A percentile compares a stretch with the other conserved stretches of the same genome.
phyloP scores from a whole-genome alignment of 1,284 basidiomycete genomes.

The Ceratorhiza oryzae-sativae region DNA sequence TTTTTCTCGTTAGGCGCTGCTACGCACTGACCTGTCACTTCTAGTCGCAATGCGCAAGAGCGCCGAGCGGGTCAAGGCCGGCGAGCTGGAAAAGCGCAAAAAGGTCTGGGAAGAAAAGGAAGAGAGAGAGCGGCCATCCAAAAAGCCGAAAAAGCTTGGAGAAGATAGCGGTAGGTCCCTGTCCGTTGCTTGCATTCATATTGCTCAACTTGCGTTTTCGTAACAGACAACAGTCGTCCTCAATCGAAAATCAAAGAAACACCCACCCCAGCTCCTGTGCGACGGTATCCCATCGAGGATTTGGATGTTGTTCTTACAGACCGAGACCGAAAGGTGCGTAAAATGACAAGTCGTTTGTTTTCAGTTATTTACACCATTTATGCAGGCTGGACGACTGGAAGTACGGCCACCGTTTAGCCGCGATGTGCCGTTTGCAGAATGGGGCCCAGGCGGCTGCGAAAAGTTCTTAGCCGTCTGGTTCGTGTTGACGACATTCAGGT shows the following conservation, averaged over 20 bases:
- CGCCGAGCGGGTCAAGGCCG: slow-evolving; percentile 81
- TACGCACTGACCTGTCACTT: background rate
- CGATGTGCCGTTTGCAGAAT: slow-evolving; percentile 68
- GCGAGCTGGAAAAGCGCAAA: slow-evolving; percentile 87
- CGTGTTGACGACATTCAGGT: slow-evolving; percentile 93
- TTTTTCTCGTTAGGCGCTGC: background rate
- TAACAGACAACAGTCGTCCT: slow-evolving; percentile 55
- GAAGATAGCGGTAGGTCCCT: slow-evolving; percentile 69
- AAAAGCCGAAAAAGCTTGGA: slow-evolving; percentile 74
- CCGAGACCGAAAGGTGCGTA: slow-evolving; percentile 69
- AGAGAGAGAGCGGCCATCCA: slow-evolving; percentile 61
- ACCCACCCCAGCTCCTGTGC: slow-evolving; percentile 73
- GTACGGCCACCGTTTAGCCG: slow-evolving; percentile 69
- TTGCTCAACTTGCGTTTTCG: background rate
- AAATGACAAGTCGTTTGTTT: background rate
- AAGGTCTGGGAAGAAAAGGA: slow-evolving; percentile 88
- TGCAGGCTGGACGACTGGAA: slow-evolving; percentile 64
- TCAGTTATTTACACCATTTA: background rate
- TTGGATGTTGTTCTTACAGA: slow-evolving; percentile 78
- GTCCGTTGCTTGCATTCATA: background rate
- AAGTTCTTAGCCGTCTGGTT: slow-evolving; percentile 89
- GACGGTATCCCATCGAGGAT: slow-evolving; percentile 77
- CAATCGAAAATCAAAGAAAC: slow-evolving; percentile 72
- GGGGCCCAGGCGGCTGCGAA: slow-evolving; percentile 74
- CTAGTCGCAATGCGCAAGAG: slow-evolving; percentile 57